These are phyloP conservation scores for Boletales sp. DNA, from an alignment of 768 basidiomycete genomes.

Conservation along the genomic window DNA sequence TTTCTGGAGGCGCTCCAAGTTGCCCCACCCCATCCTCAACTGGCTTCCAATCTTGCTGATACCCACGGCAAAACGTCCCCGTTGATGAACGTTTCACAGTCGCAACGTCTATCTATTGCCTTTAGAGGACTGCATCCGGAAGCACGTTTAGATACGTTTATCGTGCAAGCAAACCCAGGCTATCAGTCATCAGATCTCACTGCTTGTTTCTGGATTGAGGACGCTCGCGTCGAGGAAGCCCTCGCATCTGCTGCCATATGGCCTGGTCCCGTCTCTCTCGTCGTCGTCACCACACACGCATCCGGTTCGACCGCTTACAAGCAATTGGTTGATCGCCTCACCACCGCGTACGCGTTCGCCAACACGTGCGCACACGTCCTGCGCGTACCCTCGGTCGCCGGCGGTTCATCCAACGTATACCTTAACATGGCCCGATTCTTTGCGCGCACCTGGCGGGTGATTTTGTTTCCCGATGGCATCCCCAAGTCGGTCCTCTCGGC, in stretches of 20 bases:
- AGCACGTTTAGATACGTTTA: constrained; percentile 35
- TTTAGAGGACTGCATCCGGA: constrained; percentile 27
- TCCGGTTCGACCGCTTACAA: constrained; percentile 25
- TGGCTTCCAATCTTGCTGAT: neutral
- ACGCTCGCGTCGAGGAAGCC: constrained; percentile 32
- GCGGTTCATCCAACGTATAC: constrained; percentile 47
- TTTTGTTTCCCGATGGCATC: constrained; percentile 51
- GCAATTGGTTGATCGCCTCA: constrained; percentile 15
- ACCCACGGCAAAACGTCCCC: constrained; percentile 3
- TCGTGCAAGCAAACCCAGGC: constrained; percentile 22
- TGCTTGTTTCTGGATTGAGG: constrained; percentile 50
- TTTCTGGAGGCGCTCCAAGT: constrained; percentile 3
- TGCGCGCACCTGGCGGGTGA: constrained; percentile 42
- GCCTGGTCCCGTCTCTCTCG: constrained; percentile 49
- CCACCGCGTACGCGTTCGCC: constrained; percentile 5
- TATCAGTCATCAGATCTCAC: constrained; percentile 25
- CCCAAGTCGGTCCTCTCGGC: constrained; percentile 15
- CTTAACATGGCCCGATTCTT: constrained; percentile 65
- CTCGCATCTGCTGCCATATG: constrained; percentile 38
- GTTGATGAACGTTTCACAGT: constrained; percentile 27
- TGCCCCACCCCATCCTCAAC: neutral
- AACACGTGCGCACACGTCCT: constrained; percentile 47
- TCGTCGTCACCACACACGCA: constrained; percentile 39
- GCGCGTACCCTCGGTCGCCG: constrained; percentile 34
- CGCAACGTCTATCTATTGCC: constrained; percentile 36